Percentiles rank a stretch among this genome's conserved stretches.
phyloP scores from a whole-genome alignment of 441 rosid genomes.

The Populus trichocarpa region DNA sequence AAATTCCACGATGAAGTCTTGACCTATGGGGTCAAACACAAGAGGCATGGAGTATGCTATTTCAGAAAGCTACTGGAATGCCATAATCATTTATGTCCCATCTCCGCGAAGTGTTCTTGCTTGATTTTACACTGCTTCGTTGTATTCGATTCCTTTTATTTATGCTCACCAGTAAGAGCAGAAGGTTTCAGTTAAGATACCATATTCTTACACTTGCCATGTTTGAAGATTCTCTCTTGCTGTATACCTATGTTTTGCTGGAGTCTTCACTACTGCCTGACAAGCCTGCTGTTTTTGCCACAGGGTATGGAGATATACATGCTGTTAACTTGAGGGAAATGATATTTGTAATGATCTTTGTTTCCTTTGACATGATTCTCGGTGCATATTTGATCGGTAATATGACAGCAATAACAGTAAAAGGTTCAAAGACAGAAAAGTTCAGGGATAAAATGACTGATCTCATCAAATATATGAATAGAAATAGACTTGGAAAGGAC shows the following conservation, averaged over 20 bases:
- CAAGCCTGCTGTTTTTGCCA: background rate
- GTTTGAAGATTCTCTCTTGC: background rate
- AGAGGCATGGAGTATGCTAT: background rate
- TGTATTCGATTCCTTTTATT: background rate
- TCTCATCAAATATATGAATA: conserved; percentile 76
- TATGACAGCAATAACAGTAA: conserved; percentile 95
- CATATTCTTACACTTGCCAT: background rate
- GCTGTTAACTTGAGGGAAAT: conserved; percentile 96
- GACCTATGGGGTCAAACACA: background rate
- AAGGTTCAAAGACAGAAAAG: conserved; percentile 94
- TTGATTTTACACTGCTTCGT: background rate
- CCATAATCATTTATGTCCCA: background rate
- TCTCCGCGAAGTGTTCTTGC: background rate
- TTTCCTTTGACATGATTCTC: conserved; percentile 95
- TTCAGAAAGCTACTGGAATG: background rate
- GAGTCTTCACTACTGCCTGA: conserved; percentile 3
- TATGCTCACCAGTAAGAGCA: background rate
- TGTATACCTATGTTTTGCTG: background rate
- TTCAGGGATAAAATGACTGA: conserved; percentile 97
- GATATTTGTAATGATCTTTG: conserved; percentile 90
- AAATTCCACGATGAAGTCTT: background rate
- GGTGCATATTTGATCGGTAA: conserved; percentile 97
- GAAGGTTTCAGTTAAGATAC: background rate
- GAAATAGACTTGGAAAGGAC: conserved; percentile 71
- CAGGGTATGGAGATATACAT: conserved; percentile 98